phyloP scores from a whole-genome alignment of 1,284 basidiomycete genomes.

The Ceratobasidium theobromae region DNA sequence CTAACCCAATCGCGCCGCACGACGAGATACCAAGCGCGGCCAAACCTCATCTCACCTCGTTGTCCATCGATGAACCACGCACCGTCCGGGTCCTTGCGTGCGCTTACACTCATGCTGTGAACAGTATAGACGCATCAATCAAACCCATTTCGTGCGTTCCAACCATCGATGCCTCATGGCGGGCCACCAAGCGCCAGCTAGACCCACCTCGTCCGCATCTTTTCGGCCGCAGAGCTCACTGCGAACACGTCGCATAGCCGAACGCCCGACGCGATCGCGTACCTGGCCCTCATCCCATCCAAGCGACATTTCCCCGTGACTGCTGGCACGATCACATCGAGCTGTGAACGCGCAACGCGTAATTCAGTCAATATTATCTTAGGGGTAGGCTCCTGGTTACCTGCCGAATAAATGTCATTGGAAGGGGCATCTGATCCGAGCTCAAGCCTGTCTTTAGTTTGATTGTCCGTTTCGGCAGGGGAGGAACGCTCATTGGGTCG shows the following conservation, averaged over 20 bases:
- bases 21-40: conserved; percentile 12
- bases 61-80: conserved; percentile 29
- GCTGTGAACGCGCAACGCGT: too few relatives aligned
- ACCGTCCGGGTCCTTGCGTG: conserved; percentile 7
- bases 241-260: conserved; percentile 3
- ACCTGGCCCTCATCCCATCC: neutral
- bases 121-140: neutral
- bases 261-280: conserved; percentile 13
- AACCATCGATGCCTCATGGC: neutral
- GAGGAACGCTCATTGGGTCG: conserved; percentile 1
- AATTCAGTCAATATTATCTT: too few relatives aligned
- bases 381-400: neutral
- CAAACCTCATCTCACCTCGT: conserved; percentile 28
- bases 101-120: neutral
- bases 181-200: neutral
- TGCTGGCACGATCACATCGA: conserved; percentile 9
- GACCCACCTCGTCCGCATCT: neutral
- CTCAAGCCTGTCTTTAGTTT: conserved; percentile 6
- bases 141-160: neutral
- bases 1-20: neutral
- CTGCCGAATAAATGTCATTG: conserved; percentile 4
- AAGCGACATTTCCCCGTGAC: neutral
- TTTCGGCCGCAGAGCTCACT: neutral
- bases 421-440: neutral
- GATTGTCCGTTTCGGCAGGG: conserved; percentile 11